Conservation (phyloP, 495 filamentous ascomycete genomes). For the Hypoxylon rickii region DNA sequence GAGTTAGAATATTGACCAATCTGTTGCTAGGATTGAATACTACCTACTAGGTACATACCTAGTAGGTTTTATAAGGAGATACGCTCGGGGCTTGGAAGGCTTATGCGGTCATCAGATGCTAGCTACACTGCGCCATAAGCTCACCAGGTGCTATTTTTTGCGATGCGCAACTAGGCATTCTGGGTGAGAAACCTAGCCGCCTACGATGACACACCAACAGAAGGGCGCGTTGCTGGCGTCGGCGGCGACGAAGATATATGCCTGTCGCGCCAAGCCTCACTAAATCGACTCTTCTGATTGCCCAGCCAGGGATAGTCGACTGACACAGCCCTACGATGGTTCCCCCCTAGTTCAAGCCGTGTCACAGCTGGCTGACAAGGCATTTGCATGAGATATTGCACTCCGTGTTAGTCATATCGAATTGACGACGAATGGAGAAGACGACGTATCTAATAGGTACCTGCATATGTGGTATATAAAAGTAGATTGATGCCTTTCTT, state of each 20-base stretch:
- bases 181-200: no score
- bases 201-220: no score
- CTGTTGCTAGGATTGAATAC: no score
- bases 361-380: background rate
- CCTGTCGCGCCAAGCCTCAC: conserved; percentile 5
- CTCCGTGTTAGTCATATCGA: conserved; percentile 11
- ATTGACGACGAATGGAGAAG: no score
- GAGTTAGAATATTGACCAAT: no score
- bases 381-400: background rate
- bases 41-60: background rate
- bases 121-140: background rate
- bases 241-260: no score
- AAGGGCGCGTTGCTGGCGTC: no score
- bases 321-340: conserved; percentile 9
- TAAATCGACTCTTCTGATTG: conserved; percentile 1
- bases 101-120: conserved; percentile 12
- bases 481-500: conserved; percentile 18
- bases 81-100: background rate
- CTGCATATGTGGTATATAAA: no score
- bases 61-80: background rate
- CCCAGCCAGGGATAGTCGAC: background rate
- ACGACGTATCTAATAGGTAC: no score
- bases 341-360: background rate
- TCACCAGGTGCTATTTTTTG: background rate
- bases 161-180: no score